Evolutionary conservation across 75 land plant species (phyloP).

Genomic region (Cunninghamia lanceolata): DNA sequence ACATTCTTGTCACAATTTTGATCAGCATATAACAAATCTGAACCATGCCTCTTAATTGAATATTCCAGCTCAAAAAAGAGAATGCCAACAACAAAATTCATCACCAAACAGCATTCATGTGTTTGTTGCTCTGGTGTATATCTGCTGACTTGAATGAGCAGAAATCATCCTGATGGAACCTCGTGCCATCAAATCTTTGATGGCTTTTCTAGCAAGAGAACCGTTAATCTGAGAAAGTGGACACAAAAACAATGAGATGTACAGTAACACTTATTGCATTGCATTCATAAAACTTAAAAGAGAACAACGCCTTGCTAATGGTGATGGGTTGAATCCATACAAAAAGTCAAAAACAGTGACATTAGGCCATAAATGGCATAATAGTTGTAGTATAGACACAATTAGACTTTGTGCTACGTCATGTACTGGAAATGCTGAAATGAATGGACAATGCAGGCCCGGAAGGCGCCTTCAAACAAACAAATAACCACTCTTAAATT

Average conservation of each 20-base stretch:
- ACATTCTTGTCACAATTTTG: neutral
- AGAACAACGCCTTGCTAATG: neutral
- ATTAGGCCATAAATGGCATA: too few species aligned
- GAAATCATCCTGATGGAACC: constrained; percentile 43
- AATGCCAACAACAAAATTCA: neutral
- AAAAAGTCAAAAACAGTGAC: neutral
- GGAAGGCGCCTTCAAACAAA: neutral
- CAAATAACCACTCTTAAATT: neutral
- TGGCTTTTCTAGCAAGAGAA: constrained; percentile 41
- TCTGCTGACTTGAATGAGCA: constrained; percentile 48
- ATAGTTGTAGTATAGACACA: too few species aligned
- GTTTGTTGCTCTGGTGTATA: constrained; percentile 48
- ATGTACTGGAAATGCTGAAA: neutral
- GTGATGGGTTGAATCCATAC: neutral
- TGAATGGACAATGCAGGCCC: neutral
- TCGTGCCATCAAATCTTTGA: constrained; percentile 39
- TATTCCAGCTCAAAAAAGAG: neutral
- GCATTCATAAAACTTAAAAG: neutral
- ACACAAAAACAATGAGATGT: neutral
- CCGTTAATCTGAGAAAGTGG: constrained; percentile 34
- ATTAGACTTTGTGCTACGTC: neutral
- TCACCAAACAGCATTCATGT: constrained; percentile 20
- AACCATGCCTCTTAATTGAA: neutral
- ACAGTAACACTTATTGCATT: neutral
- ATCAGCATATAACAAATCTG: neutral